Base-by-base conservation (phyloP, 192 early-diverging fungal species). In the Podila horticola region DNA sequence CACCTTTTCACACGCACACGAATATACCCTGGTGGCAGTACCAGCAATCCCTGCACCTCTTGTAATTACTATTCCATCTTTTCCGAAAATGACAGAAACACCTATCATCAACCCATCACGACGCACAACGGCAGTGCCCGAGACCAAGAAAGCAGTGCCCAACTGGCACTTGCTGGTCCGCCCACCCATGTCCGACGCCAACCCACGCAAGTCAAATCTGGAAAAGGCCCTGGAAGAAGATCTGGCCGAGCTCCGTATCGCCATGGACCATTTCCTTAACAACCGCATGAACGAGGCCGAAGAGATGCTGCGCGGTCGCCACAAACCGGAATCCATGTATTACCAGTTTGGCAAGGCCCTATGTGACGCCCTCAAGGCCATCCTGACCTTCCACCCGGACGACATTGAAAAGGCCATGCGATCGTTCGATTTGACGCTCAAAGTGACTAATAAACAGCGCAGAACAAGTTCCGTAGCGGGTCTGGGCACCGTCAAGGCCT, bases 191-290 rank as follows among this genome's bases (percentile, higher is more conserved):
- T 11, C 67, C 65, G 66, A 84, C 50, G 48, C 71, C 29, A 72
- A 72, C 49, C 77, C 77, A 11, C 65, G 77, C 24, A 81, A 81
- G 50, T 81, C 77, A 12, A 65, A 50, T 22, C 60, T 84, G 2
- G 74, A 82, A 36, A 83, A 79, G 58, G 72, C 77, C 45, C 69
- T 92, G 67, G 83, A 88, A 31, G 58, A 74, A 50, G 95, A 95
- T 79, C 62, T 92, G 31, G 67, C 74, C 58, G 82, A 94, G 68
- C 84, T 91, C 59, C 79, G 89, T 66, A 64, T 84, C 26, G 90
- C 88, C 0, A 79, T 97, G 67, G 92, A 93, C 67, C 71, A 92
- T 55, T 95, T 96, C 69, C 65, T 97, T 22, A 87, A 94, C 74
- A 94, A 92, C 3, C 86, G 86, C 49, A 92, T 97, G 77, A 86